These are phyloP conservation scores for Macaranga tanarius DNA, from an alignment of 441 rosid genomes.

Conservation along the genomic window DNA sequence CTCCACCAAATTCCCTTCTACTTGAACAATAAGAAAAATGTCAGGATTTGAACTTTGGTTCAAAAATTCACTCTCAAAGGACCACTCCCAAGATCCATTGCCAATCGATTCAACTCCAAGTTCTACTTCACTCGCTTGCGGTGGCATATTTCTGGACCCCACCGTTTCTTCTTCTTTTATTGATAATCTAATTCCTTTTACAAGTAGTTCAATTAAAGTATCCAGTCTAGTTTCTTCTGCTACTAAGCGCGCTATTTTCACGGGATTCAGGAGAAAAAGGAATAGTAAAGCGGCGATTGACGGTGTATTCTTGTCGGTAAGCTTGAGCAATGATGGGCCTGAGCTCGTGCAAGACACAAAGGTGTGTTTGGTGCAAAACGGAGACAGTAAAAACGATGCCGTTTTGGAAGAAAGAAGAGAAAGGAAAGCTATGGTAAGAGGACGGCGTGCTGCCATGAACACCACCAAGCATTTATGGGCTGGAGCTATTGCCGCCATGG, in stretches of 20 bases:
- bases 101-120: slow-evolving; percentile 19
- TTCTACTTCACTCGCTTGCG: slow-evolving; percentile 31
- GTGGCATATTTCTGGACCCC: slow-evolving; percentile 72
- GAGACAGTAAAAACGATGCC: slow-evolving; percentile 22
- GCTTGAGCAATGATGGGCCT: slow-evolving; percentile 50
- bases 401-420: slow-evolving; percentile 22
- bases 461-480: slow-evolving; percentile 82
- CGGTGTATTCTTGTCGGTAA: slow-evolving; percentile 46
- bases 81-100: slow-evolving; percentile 18
- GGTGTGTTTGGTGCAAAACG: slow-evolving; percentile 31
- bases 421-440: slow-evolving; percentile 31
- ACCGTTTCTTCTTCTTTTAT: slow-evolving; percentile 49
- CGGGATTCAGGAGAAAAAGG: slow-evolving; percentile 28
- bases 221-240: slow-evolving; percentile 21
- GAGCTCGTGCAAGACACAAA: slow-evolving; percentile 33
- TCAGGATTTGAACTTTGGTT: slow-evolving; percentile 27
- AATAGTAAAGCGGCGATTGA: slow-evolving; percentile 17
- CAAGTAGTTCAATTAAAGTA: slow-evolving; percentile 20
- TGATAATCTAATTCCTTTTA: slow-evolving; percentile 34
- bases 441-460: slow-evolving; percentile 52
- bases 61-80: slow-evolving; percentile 23
- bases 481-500: slow-evolving; percentile 85
- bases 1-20: background rate
- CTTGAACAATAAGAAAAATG: slow-evolving; percentile 22
- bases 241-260: slow-evolving; percentile 16